phyloP scores from a whole-genome alignment of 331 rosid species.

The Malus hybrid region DNA sequence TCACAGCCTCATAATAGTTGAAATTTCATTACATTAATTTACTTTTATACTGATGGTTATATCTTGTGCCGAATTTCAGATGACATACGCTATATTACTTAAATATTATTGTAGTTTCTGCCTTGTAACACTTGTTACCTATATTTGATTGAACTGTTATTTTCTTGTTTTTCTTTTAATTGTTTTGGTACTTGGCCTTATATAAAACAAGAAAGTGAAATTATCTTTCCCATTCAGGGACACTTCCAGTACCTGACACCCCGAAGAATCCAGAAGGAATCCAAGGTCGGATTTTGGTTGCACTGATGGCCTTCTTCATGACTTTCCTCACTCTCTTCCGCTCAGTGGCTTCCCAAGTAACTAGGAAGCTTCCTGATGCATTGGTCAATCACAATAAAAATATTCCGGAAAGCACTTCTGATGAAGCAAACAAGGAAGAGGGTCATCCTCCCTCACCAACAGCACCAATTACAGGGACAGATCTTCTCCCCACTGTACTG shows the following conservation, averaged over 20 bases:
- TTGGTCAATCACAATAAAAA: constrained; percentile 29
- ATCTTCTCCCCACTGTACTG: constrained; percentile 49
- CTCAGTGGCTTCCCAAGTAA: constrained; percentile 36
- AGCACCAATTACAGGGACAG: constrained; percentile 28
- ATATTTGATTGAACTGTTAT: not conserved
- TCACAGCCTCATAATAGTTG: not conserved
- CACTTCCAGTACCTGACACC: constrained; percentile 30
- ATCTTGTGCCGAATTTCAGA: not conserved
- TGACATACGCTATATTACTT: too few species aligned
- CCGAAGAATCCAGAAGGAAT: constrained; percentile 46
- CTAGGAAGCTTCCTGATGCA: constrained; percentile 36
- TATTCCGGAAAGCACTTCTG: constrained; percentile 20
- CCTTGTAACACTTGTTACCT: not conserved
- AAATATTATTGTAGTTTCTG: too few species aligned
- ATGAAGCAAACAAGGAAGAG: constrained; percentile 33
- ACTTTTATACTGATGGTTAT: not conserved
- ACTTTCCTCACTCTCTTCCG: constrained; percentile 42
- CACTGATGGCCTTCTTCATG: constrained; percentile 57
- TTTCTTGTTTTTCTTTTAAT: not conserved
- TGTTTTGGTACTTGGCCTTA: not conserved
- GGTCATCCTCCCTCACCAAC: constrained; percentile 33
- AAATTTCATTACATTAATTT: not conserved
- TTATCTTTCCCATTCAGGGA: constrained; percentile 41
- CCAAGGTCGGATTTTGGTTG: constrained; percentile 41
- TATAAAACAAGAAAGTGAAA: not conserved